A percentile compares a stretch with the other conserved stretches of the same genome.
These are phyloP conservation scores for Venturiaceae sp. DNA, from an alignment of 2,329 filamentous ascomycete species.

Conservation along the genomic window DNA sequence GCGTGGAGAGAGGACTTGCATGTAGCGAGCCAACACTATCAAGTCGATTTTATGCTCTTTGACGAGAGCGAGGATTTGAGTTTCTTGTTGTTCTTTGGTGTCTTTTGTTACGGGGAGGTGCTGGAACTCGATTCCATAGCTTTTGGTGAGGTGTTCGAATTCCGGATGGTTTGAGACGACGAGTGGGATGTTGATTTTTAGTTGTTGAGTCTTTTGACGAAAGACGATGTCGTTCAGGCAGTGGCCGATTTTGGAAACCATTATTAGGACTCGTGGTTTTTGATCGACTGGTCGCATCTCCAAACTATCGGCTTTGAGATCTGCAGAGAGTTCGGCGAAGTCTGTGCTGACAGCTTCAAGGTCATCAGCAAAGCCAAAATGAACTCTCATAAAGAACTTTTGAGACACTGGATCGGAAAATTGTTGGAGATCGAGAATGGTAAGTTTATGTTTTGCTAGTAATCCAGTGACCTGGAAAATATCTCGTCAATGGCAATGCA, in stretches of 20 bases:
- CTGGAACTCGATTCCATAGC: slow-evolving; percentile 71
- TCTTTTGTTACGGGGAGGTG: slow-evolving; percentile 73
- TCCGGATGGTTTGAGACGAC: slow-evolving; percentile 83
- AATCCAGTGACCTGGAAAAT: slow-evolving; percentile 57
- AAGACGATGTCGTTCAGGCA: slow-evolving; percentile 78
- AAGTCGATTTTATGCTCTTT: slow-evolving; percentile 62
- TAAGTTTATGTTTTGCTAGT: slow-evolving; percentile 63
- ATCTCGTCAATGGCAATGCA: background rate
- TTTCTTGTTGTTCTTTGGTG: slow-evolving; percentile 67
- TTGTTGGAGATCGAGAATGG: slow-evolving; percentile 77
- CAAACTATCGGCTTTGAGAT: slow-evolving; percentile 57
- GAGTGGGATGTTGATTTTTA: slow-evolving; percentile 64
- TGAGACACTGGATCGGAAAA: slow-evolving; percentile 66
- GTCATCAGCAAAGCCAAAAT: slow-evolving; percentile 18
- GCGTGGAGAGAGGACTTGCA: slow-evolving; percentile 71
- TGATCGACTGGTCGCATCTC: slow-evolving; percentile 57
- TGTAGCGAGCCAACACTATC: slow-evolving; percentile 74
- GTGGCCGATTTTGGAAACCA: slow-evolving; percentile 85
- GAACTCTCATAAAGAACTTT: slow-evolving; percentile 64
- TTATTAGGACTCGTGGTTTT: slow-evolving; percentile 71
- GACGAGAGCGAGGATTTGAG: slow-evolving; percentile 60
- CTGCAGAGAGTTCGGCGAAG: slow-evolving; percentile 51
- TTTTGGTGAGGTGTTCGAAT: slow-evolving; percentile 78
- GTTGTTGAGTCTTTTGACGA: slow-evolving; percentile 63
- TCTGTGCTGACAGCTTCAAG: slow-evolving; percentile 24